A percentile compares a stretch with the other conserved stretches of the same genome.
phyloP scores from a whole-genome alignment of 164 flowering plant species.

The Warburgia ugandensis region DNA sequence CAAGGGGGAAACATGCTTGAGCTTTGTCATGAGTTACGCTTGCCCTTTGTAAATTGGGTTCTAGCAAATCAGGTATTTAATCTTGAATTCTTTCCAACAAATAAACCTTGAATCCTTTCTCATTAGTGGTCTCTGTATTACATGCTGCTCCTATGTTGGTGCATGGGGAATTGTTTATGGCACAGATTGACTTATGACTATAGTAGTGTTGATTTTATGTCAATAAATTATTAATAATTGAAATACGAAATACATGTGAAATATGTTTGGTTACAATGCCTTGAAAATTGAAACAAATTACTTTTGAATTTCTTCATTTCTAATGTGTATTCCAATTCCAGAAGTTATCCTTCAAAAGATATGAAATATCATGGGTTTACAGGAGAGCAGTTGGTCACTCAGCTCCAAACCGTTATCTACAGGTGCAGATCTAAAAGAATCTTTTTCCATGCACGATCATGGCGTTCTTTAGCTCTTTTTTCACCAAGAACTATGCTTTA shows the following conservation, averaged over 20 bases:
- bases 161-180: too few species aligned
- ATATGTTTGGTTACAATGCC: too few species aligned
- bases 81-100: neutral
- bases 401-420: constrained; percentile 88
- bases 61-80: constrained; percentile 51
- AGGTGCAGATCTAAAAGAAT: constrained; percentile 34
- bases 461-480: neutral
- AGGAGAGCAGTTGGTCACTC: constrained; percentile 89
- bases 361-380: constrained; percentile 74
- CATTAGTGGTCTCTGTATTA: too few species aligned
- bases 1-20: constrained; percentile 86
- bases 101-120: too few species aligned
- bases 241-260: too few species aligned
- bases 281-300: too few species aligned
- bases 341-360: constrained; percentile 73
- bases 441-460: neutral
- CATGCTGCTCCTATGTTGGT: too few species aligned
- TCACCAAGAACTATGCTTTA: neutral
- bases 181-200: too few species aligned
- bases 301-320: neutral
- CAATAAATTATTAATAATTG: too few species aligned
- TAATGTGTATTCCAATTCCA: constrained; percentile 16
- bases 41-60: constrained; percentile 73
- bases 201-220: too few species aligned
- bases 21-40: constrained; percentile 82